Base-by-base conservation (phyloP, 306 rosid genomes). In the Aeschynomene evenia region DNA sequence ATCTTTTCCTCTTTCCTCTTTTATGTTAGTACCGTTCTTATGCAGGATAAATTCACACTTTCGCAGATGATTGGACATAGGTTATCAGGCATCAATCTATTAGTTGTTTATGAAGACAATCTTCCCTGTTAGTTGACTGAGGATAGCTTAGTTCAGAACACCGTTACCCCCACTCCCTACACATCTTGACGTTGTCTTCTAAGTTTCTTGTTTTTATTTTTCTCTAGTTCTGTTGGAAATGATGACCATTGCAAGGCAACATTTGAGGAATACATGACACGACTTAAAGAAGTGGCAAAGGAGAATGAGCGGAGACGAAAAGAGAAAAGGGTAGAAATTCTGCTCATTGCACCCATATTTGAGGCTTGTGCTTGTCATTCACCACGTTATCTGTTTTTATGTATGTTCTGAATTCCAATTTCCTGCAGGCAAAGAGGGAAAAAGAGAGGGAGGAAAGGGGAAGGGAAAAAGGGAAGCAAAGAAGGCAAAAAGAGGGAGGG, bases 381-480 rank as follows among this genome's bases (percentile, higher is more conserved):
- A 43, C 71, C 40, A 46, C 63, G 51, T 45, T 16, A 45, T 43
- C 43, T 37, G 14, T 37, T 13, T 37, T 37, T 37, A 37, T 37
- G 14, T 52, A 28, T 45, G 37, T 26, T 70, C 64, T 51, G 65
- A 81, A 23, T 45, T 34, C 24, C 64, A 51, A 49, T 66, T 67
- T 58, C 79, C 78, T 83, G 68, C 82, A 90, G 96, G 86, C 79
- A 16, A 88, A 87, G 77, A 88, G 82, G 84, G 96, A 88, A 52
- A 92, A 85, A 56, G 98, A 92, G 54, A 88, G 88, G 70, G 95
- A 89, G 73, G 96, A 92, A 29, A 84, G 85, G 66, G 96, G 90
- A 28, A 83, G 77, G 70, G 86, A 85, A 74, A 90, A 85, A 80
- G 50, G 22, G 22, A 92, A 86, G 81, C 95, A 88, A 18, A 88